These are phyloP conservation scores for Mycosphaerella arachidis DNA, from an alignment of 2,329 filamentous ascomycete species.

Conservation along the genomic window DNA sequence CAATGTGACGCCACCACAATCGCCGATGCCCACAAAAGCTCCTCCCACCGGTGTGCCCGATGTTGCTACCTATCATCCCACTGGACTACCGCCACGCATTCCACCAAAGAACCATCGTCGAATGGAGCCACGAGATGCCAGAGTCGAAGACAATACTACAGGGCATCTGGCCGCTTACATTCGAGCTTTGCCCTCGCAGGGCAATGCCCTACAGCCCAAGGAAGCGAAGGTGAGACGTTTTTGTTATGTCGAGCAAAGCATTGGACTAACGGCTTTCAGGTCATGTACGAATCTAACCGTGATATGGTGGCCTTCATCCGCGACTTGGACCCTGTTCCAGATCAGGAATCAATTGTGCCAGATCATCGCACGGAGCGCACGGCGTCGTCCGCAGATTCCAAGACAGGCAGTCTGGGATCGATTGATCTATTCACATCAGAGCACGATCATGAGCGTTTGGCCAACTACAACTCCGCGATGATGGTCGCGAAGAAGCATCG, in stretches of 20 bases:
- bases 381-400: background rate
- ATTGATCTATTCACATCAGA: background rate
- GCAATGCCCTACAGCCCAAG: constrained; percentile 8
- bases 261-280: background rate
- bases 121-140: constrained; percentile 14
- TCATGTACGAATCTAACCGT: background rate
- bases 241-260: no score
- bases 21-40: background rate
- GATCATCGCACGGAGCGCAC: background rate
- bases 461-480: background rate
- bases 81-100: background rate
- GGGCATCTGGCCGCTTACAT: constrained; percentile 15
- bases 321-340: background rate
- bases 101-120: background rate
- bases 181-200: constrained; percentile 9
- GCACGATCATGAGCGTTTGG: background rate
- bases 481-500: background rate
- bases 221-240: constrained; percentile 1
- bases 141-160: constrained; percentile 11
- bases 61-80: background rate
- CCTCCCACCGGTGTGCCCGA: background rate
- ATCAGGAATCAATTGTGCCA: background rate
- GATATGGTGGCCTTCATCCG: background rate
- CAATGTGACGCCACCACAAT: background rate
- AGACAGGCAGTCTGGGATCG: background rate